A percentile compares a stretch with the other conserved stretches of the same genome.
Conservation (phyloP, 176 grass and related monocot species). For the Juncus inflexus region DNA sequence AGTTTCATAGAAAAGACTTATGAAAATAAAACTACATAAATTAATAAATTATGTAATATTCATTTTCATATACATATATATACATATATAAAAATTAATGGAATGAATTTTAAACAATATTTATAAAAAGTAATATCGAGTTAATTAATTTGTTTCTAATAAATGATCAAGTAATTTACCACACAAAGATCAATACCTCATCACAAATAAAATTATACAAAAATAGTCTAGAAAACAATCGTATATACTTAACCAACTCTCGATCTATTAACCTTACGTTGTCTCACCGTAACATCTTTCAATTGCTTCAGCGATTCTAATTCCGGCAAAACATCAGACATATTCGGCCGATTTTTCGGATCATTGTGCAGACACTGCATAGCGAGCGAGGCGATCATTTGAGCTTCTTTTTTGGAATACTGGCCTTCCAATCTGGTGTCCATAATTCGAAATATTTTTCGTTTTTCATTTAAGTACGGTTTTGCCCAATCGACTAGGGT, state of each 20-base stretch:
- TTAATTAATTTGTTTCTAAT: no score
- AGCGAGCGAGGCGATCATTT: slow-evolving; percentile 48
- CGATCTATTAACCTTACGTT: slow-evolving; percentile 9
- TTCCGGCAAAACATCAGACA: slow-evolving; percentile 49
- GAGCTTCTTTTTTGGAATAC: slow-evolving; percentile 76
- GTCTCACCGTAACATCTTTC: slow-evolving; percentile 21
- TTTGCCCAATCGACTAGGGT: slow-evolving; percentile 80
- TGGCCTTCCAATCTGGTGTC: slow-evolving; percentile 79
- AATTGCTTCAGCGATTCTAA: slow-evolving; percentile 36
- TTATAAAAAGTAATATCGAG: no score
- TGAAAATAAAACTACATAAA: no score
- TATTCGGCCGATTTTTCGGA: slow-evolving; percentile 52
- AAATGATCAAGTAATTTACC: no score
- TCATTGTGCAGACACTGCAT: slow-evolving; percentile 52
- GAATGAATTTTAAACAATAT: no score
- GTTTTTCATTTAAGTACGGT: slow-evolving; percentile 38
- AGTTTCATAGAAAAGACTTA: no score
- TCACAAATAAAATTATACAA: no score
- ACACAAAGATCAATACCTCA: no score
- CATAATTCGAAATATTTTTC: slow-evolving; percentile 72
- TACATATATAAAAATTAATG: no score
- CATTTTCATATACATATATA: no score
- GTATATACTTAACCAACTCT: not conserved
- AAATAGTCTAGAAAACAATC: no score
- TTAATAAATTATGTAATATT: no score